Evolutionary conservation across 1,284 basidiomycete genomes (phyloP).

Genomic region (Gomphus sp.): DNA sequence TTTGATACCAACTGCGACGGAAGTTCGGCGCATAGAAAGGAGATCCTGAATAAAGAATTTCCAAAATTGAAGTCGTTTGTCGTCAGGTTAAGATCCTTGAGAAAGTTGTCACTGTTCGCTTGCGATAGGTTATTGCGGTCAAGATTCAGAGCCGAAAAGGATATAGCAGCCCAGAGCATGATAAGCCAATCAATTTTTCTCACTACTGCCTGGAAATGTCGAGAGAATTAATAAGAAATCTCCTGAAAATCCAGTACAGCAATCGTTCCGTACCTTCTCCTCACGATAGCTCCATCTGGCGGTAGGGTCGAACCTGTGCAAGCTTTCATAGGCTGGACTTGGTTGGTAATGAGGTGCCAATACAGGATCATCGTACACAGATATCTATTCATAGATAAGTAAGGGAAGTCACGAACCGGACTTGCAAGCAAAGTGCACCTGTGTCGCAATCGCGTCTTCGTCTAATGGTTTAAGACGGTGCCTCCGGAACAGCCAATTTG

Average conservation of each 20-base stretch:
- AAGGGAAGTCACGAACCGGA: neutral
- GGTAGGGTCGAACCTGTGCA: conserved; percentile 54
- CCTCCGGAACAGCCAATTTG: conserved; percentile 14
- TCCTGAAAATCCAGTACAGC: neutral
- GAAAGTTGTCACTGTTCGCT: conserved; percentile 60
- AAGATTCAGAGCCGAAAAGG: conserved; percentile 54
- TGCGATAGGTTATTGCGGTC: conserved; percentile 50
- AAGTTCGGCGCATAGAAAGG: conserved; percentile 54
- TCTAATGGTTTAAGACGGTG: conserved; percentile 18
- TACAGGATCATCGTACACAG: conserved; percentile 48
- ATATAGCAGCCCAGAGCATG: conserved; percentile 54
- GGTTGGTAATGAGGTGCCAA: conserved; percentile 43
- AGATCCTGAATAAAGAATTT: conserved; percentile 46
- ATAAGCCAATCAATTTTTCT: conserved; percentile 56
- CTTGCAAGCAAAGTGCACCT: neutral
- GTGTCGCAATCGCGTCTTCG: conserved; percentile 40
- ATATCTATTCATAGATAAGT: conserved; percentile 23
- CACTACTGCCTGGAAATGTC: conserved; percentile 30
- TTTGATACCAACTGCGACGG: conserved; percentile 71
- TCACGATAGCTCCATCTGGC: conserved; percentile 65
- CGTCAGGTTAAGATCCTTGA: conserved; percentile 50
- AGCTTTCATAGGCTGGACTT: conserved; percentile 49
- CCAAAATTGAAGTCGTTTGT: conserved; percentile 62
- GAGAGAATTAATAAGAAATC: neutral
- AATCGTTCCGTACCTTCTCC: conserved; percentile 36